Evolutionary conservation across 140 eudicot genomes (phyloP).

Genomic region (Artemisia princeps): DNA sequence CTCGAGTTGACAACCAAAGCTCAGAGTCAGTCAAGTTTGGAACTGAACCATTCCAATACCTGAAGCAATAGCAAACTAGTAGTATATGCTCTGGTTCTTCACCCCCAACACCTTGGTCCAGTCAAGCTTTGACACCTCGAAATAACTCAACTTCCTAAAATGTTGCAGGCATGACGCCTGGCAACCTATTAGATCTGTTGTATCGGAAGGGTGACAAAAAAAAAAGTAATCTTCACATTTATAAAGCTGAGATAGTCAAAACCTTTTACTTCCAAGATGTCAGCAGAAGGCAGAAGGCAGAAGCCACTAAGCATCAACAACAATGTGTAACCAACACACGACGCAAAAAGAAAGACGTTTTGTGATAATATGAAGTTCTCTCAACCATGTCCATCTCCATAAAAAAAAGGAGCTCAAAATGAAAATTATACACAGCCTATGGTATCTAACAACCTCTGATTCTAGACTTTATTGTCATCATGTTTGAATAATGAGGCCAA

Average conservation of each 20-base stretch:
- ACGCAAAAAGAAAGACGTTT: slow-evolving; percentile 11
- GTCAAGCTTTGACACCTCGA: no score
- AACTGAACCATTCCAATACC: no score
- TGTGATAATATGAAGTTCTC: slow-evolving; percentile 11
- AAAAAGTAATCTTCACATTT: neutral
- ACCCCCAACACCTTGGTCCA: no score
- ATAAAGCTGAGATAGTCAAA: neutral
- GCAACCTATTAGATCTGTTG: neutral
- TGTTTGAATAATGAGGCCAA: slow-evolving; percentile 22
- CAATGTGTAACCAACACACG: neutral
- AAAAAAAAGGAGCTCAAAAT: slow-evolving; percentile 18
- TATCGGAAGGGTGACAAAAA: neutral
- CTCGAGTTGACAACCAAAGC: no score
- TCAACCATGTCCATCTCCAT: slow-evolving; percentile 17
- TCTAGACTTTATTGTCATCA: slow-evolving; percentile 23
- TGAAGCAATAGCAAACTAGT: no score
- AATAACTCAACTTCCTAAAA: no score
- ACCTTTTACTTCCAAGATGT: neutral
- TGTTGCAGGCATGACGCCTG: no score
- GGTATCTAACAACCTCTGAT: slow-evolving; percentile 27
- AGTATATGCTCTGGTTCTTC: no score
- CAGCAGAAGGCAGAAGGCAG: neutral
- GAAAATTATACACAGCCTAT: slow-evolving; percentile 34
- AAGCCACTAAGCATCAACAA: neutral
- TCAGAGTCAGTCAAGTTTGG: no score